Evolutionary conservation across 2,329 filamentous ascomycete species (phyloP), one percentile per base, ranked within the genome.

Genomic region (Hypoxylon sp.): DNA sequence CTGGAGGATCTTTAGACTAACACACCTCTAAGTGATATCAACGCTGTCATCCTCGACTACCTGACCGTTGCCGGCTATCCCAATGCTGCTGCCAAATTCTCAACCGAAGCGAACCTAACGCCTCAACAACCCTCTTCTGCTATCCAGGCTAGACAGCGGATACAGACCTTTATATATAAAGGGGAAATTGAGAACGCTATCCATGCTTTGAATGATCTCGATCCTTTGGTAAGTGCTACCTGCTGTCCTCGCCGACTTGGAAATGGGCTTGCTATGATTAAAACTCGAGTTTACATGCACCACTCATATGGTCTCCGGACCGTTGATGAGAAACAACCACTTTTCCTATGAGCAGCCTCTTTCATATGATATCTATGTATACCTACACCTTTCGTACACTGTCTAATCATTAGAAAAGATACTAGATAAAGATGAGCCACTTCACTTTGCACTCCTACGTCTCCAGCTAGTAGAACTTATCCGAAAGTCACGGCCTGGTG

Each of bases 401-500:
- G 4, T 50, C 75, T 77, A 69, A 78, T 62, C 15, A 42, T 29
- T 39, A 4, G 7, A 17, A 59, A 73, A 99, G 96, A 93, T 99
- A 29, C 82, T 99, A 67, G 96, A 99, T 78, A 87, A 87, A 67
- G 89, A 98, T 75, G 89, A 92, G 1, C 87, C 91, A 2, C 84
- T 99, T 50, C 94, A 98, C 79, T 99, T 99, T 80, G 89, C 93
- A 1, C 85, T 99, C 3, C 85, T 99, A 51, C 91, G 95, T 37
- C 86, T 99, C 42, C 96, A 99, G 79, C 87, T 99, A 5, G 92
- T 99, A 62, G 96, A 99, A 82, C 86, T 98, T 58, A 99, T 99
- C 74, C 90, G 94, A 35, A 84, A 84, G 44, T 94, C 87, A 10
- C 84, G 85, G 42, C 85, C 88, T 2, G 86, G 88, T 60, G 88